phyloP scores from a whole-genome alignment of 23 red algal genomes.

The Chondrus crispus region DNA sequence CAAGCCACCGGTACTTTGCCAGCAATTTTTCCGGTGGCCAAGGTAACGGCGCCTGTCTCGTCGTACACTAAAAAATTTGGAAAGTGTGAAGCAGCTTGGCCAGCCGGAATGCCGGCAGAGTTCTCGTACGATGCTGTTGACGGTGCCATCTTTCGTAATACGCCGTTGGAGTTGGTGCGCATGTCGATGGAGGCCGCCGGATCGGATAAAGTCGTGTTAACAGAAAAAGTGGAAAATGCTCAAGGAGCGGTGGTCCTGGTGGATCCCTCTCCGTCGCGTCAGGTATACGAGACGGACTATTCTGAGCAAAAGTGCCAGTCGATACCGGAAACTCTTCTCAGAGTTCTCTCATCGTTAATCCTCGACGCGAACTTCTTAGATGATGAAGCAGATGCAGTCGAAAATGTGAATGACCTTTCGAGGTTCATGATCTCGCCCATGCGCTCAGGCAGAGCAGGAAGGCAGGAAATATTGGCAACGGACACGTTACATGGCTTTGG shows the following conservation, averaged over 20 bases:
- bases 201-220: not conserved
- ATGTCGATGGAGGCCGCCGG: not conserved
- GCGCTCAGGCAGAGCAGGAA: not conserved
- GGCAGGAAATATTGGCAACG: not conserved
- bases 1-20: slow-evolving; percentile 17
- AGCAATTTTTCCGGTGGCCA: not conserved
- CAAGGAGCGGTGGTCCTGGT: slow-evolving; percentile 8
- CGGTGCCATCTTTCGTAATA: slow-evolving; percentile 14
- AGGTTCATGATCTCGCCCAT: slow-evolving; percentile 25
- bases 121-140: slow-evolving; percentile 12
- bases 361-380: slow-evolving; percentile 23
- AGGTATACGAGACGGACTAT: not conserved
- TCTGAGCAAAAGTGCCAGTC: no score
- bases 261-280: not conserved
- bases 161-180: slow-evolving; percentile 14
- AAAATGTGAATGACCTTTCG: not conserved
- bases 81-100: not conserved
- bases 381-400: not conserved
- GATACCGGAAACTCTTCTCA: not conserved
- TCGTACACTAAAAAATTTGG: not conserved
- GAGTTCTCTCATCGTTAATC: not conserved
- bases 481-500: slow-evolving; percentile 6
- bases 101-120: not conserved
- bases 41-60: not conserved
- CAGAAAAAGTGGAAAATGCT: not conserved